Evolutionary conservation across 345 rosid species (phyloP), one percentile per base, ranked within the genome.

Genomic region (Sonneratia caseolaris): DNA sequence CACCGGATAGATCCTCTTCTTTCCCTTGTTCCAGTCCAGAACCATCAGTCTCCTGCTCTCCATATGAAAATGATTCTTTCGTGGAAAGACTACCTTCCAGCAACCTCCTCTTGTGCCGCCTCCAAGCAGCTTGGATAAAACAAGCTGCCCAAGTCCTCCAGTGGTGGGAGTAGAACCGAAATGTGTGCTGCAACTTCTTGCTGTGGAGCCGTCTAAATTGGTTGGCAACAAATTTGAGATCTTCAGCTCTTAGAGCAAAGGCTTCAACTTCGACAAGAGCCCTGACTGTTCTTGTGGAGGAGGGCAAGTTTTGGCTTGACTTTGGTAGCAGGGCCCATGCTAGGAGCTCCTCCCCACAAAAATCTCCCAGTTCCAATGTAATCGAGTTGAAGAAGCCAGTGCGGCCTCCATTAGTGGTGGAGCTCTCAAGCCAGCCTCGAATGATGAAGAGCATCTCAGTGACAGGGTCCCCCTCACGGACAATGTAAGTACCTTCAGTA

Each of bases 61-160:
- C 78, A 18, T 37, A 66, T 65, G 75, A 64, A 43, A 80, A 80
- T 36, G 88, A 86, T 73, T 91, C 93, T 13, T 79, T 56, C 43
- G 49, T 74, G 68, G 78, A 81, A 70, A 87, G 87, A 70, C 70
- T 73, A 76, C 73, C 76, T 55, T 82, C 89, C 79, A 81, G 79
- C 74, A 59, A 74, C 80, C 93, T 84, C 84, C 84, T 90, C 80
- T 82, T 90, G 79, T 87, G 78, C 36, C 93, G 84, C 4, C 84
- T 85, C 98, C 97, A 94, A 47, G 97, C 96, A 0, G 96, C 96
- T 80, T 91, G 97, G 71, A 91, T 90, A 76, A 91, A 94, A 79
- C 97, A 91, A 48, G 95, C 91, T 32, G 89, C 97, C 97, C 97
- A 94, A 65, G 93, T 89, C 79, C 98, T 87, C 98, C 98, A 91